Percentiles rank a stretch among this genome's conserved stretches.
Evolutionary conservation across 208 protist genomes (phyloP).

Genomic region (Naegleria gruberi): DNA sequence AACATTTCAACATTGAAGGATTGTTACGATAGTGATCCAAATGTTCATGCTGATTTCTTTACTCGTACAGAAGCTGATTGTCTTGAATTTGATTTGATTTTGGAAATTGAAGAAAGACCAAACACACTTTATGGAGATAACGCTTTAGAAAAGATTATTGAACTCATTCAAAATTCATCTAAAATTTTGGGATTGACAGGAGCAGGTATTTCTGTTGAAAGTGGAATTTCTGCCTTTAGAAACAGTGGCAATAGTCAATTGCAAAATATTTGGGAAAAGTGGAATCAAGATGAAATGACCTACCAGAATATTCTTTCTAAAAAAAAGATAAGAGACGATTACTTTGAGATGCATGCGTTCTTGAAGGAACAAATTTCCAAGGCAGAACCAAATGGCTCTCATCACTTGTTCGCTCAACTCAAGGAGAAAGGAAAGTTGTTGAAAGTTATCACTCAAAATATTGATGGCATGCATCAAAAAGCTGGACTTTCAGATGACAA

Average conservation of each 20-base stretch:
- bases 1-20: neutral
- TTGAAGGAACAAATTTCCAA: constrained; percentile 20
- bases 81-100: neutral
- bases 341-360: neutral
- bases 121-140: neutral
- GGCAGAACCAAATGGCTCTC: constrained; percentile 37
- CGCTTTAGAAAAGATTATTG: neutral
- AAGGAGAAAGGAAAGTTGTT: constrained; percentile 16
- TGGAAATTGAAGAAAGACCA: neutral
- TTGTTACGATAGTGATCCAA: neutral
- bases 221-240: constrained; percentile 47
- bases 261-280: constrained; percentile 13
- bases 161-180: neutral
- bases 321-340: neutral
- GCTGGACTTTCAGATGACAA: constrained; percentile 29
- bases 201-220: constrained; percentile 49
- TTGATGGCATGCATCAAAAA: constrained; percentile 48
- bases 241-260: neutral
- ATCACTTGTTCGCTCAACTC: constrained; percentile 34
- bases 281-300: neutral
- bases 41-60: neutral
- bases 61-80: neutral
- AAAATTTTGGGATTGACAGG: constrained; percentile 40
- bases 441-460: constrained; percentile 49
- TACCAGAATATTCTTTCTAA: neutral